A percentile compares a stretch with the other conserved stretches of the same genome.
These are phyloP conservation scores for Syzygium jambos DNA, from an alignment of 345 rosid species.

Conservation along the genomic window DNA sequence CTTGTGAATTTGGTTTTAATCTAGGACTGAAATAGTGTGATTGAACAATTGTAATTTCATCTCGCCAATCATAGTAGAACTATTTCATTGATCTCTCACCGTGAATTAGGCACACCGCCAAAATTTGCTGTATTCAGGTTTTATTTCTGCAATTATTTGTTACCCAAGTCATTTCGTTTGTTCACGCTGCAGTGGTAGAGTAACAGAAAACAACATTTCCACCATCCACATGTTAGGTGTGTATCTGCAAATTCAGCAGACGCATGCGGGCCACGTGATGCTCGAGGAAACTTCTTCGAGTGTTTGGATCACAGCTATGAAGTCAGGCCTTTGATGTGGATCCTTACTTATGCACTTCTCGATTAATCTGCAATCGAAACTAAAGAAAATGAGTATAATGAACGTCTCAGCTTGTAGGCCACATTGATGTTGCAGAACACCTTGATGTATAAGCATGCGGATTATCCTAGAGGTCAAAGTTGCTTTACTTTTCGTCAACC, in stretches of 20 bases:
- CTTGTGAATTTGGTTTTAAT: background rate
- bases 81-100: background rate
- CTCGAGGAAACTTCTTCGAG: slow-evolving; percentile 30
- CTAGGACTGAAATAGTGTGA: background rate
- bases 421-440: background rate
- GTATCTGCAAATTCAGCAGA: slow-evolving; percentile 4
- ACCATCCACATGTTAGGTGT: background rate
- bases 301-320: slow-evolving; percentile 15
- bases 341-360: slow-evolving; percentile 21
- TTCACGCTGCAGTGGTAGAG: background rate
- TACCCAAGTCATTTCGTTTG: background rate
- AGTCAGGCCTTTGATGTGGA: slow-evolving; percentile 13
- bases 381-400: background rate
- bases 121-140: background rate
- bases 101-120: background rate
- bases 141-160: background rate
- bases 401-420: background rate
- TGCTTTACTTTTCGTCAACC: background rate
- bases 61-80: background rate
- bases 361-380: slow-evolving; percentile 19
- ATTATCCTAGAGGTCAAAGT: background rate
- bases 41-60: background rate
- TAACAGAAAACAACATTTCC: background rate
- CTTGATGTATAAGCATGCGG: background rate
- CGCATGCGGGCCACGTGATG: slow-evolving; percentile 10